Base-by-base conservation (phyloP, 108 stramenopile species). In the Skeletonema marinoi region DNA sequence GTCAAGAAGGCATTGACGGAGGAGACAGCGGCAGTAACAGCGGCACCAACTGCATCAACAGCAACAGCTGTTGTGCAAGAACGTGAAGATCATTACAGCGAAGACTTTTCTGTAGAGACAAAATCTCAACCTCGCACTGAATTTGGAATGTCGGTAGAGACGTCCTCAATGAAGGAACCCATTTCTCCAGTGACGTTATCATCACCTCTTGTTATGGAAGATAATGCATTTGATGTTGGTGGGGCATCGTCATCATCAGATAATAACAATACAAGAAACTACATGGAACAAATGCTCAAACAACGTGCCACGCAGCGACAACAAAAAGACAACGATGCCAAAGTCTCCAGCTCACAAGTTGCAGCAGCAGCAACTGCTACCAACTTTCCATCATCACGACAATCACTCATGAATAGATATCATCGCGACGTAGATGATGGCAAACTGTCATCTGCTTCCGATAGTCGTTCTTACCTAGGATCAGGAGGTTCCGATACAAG, bases 1-100 rank as follows among this genome's bases (percentile, higher is more conserved):
- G 90, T 96, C 71, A 92, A 90, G 35, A 73, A 51, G 77, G 73
- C 83, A 25, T 46, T 85, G 65, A 73, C 54, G 51, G 59, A 42
- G 3, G 77, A 46, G 46, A 25, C 29, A 51, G 44, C 65, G 12
- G 48, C 38, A 7, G 19, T 9, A 12, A 16, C 56, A 25, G 19
- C 19, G 29, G 48, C 44, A 32, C 19, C 21, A 35, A 35, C 30
- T 32, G 31, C 31, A 4, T 13, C n/a, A 66, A 19, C 5, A 10
- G 19, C 48, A 66, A 32, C 51, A 60, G 21, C 56, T 16, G 30
- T 14, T 51, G 13, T 33, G 56, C 21, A 58, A 70, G 32, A 35
- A 25, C 25, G 25, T 36, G 54, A 70, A 2, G 66, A 54, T 42
- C 13, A 19, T 68, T 68, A 70, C 69, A 58, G 31, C 11, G 58